Conservation (phyloP, 208 protist genomes). For the Porcisia deanei region DNA sequence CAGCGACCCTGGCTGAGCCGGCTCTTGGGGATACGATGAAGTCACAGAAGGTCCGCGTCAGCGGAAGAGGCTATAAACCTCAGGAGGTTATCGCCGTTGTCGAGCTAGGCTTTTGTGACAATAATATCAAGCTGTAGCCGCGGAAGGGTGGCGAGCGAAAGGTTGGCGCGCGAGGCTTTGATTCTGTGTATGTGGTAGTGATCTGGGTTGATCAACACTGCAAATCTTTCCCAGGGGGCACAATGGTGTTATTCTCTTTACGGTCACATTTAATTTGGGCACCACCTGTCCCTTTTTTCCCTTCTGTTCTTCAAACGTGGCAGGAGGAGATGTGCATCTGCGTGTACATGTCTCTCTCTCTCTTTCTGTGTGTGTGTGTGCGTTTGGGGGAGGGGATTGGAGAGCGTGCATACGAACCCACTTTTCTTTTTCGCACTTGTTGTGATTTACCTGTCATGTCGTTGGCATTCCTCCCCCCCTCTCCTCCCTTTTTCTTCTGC, state of each 20-base stretch:
- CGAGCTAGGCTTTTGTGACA: conserved; percentile 19
- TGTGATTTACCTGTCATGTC: not conserved
- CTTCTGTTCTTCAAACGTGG: not conserved
- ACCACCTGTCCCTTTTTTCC: not conserved
- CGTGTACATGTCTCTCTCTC: not conserved
- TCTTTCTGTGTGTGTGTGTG: not conserved
- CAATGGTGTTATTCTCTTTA: not conserved
- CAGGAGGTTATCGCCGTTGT: conserved; percentile 18
- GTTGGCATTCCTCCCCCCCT: not conserved
- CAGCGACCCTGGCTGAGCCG: not conserved
- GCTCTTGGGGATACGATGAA: not conserved
- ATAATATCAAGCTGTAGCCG: not conserved
- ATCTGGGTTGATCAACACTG: too few relatives aligned
- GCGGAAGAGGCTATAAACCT: not conserved
- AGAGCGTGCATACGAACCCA: too few relatives aligned
- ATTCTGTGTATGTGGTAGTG: not conserved
- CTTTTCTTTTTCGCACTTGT: not conserved
- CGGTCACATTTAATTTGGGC: not conserved
- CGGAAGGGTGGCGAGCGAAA: not conserved
- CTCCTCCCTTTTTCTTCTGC: not conserved
- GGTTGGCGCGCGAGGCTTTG: not conserved
- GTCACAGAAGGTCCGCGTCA: not conserved
- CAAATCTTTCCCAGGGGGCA: not conserved
- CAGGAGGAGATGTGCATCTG: not conserved
- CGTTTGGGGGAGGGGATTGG: not conserved